Percentiles rank a stretch among this genome's conserved stretches.
These are phyloP conservation scores for Ceriops tagal DNA, from an alignment of 345 rosid species.

Conservation along the genomic window DNA sequence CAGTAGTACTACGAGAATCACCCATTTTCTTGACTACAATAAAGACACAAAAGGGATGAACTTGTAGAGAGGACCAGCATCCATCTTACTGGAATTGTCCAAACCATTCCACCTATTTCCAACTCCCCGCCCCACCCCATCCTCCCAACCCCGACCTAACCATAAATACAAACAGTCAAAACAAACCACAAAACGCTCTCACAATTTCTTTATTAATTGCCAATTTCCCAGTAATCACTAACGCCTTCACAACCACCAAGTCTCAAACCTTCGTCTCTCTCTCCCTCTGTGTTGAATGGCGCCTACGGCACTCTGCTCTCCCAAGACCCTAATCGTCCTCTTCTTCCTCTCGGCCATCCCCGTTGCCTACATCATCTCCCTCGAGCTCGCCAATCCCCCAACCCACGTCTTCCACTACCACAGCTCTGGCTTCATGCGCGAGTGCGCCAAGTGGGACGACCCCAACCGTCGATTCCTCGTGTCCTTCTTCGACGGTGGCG, in stretches of 20 bases:
- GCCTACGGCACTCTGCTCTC: conserved; percentile 37
- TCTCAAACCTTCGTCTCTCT: background rate
- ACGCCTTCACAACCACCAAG: background rate
- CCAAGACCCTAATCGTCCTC: conserved; percentile 34
- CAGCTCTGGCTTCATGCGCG: conserved; percentile 69
- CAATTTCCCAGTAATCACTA: too few species aligned
- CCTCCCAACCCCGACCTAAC: too few species aligned
- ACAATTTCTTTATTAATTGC: too few species aligned
- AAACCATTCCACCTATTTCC: too few species aligned
- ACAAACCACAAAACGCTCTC: too few species aligned
- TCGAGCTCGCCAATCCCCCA: conserved; percentile 49
- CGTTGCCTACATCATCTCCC: conserved; percentile 54
- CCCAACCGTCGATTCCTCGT: conserved; percentile 63
- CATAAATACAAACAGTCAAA: too few species aligned
- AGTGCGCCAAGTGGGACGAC: conserved; percentile 91
- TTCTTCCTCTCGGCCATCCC: conserved; percentile 66
- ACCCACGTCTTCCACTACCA: conserved; percentile 69
- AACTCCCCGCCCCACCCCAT: too few species aligned
- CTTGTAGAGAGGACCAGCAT: too few species aligned
- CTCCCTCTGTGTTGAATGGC: conserved; percentile 13
- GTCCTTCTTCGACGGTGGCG: conserved; percentile 71
- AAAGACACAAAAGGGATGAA: too few species aligned
- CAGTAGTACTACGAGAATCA: too few species aligned
- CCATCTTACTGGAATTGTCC: too few species aligned
- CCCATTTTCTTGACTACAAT: too few species aligned